Evolutionary conservation across 139 green algal species (phyloP), one percentile per base, ranked within the genome.

Genomic region (Coccomyxa sp.): DNA sequence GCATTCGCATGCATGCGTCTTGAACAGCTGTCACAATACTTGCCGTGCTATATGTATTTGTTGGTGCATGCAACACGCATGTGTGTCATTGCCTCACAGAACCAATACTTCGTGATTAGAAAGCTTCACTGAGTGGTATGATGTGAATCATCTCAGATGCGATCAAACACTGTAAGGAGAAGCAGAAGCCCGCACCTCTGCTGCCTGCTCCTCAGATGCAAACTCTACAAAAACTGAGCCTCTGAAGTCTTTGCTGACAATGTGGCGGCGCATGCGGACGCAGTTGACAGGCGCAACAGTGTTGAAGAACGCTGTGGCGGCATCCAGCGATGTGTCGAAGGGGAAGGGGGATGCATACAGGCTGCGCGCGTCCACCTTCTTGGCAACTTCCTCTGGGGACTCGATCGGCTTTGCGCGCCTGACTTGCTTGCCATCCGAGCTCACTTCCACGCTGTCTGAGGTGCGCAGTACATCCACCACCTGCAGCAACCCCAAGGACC

Each of bases 221-320:
- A 96, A 94, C 90, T 96, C 95, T 25, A 96, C 87, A 85, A 98
- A 98, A 16, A 95, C 88, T 21, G 84, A 90, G 60, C 95, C 95
- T 81, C 92, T 94, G 89, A 98, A 98, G 67, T 92, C 90, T 86
- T 97, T 98, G 88, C 79, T 91, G 51, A 27, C 60, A 21, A 88
- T 10, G 87, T 96, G 93, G 79, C 94, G 92, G 11, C 95, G 90
- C 90, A 98, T 86, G 81, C 93, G 90, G 79, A 98, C 90, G 81
- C 85, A 90, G 68, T 91, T 92, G 12, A 95, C 88, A 17, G 67
- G 77, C 11, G 60, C n/a, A n/a, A 14, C 17, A 13, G 38, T 63
- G 30, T 51, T 28, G 67, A 86, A 86, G 58, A 87, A 79, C 17
- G 58, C 80, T 59, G 66, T 86, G 1, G 96, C 76, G 1, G 81